Evolutionary conservation across 2,329 filamentous ascomycete species (phyloP).

Genomic region (Colletotrichum sansevieriae): DNA sequence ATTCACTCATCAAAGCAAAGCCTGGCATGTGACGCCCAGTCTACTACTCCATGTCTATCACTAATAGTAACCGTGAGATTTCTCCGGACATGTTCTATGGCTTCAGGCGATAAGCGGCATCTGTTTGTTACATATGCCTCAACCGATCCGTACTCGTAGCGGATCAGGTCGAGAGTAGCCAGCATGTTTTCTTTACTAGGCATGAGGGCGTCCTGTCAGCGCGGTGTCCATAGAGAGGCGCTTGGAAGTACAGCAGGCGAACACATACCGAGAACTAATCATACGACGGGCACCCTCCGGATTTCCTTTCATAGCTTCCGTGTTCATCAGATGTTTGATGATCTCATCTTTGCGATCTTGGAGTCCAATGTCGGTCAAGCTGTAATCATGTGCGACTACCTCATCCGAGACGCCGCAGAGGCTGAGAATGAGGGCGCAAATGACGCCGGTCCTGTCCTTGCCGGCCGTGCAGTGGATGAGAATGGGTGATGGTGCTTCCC

Average conservation of each 20-base stretch:
- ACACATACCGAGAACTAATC: conserved; percentile 57
- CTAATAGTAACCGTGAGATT: conserved; percentile 59
- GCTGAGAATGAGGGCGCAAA: conserved; percentile 74
- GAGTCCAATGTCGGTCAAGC: conserved; percentile 74
- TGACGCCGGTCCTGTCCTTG: conserved; percentile 81
- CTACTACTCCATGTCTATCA: conserved; percentile 21
- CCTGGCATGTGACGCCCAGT: conserved; percentile 33
- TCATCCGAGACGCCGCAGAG: conserved; percentile 73
- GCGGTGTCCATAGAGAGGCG: background rate
- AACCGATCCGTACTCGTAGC: conserved; percentile 71
- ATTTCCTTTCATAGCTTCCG: conserved; percentile 63
- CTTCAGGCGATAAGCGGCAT: conserved; percentile 68
- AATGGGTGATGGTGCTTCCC: conserved; percentile 59
- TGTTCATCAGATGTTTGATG: conserved; percentile 61
- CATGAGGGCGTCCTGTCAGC: background rate
- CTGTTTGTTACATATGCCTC: conserved; percentile 72
- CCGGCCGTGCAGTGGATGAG: conserved; percentile 82
- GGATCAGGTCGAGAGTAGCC: conserved; percentile 66
- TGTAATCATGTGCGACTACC: conserved; percentile 76
- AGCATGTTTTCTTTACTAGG: conserved; percentile 62
- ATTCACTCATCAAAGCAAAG: conserved; percentile 7
- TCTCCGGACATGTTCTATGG: conserved; percentile 64
- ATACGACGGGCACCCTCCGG: conserved; percentile 58
- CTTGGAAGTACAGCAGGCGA: background rate
- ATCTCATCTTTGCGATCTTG: conserved; percentile 65